phyloP scores from a whole-genome alignment of 257 asterid genomes.

The Striga asiatica region DNA sequence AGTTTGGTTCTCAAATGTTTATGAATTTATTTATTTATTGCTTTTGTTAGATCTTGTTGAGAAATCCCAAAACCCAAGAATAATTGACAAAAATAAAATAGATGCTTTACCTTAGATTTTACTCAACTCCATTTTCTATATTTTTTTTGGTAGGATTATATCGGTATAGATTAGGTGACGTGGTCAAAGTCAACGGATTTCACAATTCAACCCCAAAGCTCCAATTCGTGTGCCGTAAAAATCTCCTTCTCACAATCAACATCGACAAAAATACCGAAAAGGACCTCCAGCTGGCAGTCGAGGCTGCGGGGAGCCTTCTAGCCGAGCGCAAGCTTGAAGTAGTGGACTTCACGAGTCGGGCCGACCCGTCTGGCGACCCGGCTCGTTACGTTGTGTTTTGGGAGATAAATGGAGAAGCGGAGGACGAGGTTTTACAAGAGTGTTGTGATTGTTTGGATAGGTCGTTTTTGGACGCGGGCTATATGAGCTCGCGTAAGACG shows the following conservation, averaged over 20 bases:
- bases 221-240: constrained; percentile 71
- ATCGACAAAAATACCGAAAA: constrained; percentile 94
- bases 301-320: constrained; percentile 49
- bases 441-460: constrained; percentile 85
- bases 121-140: too few relatives aligned
- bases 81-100: too few relatives aligned
- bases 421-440: constrained; percentile 39
- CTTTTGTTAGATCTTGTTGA: too few relatives aligned
- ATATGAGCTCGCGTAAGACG: constrained; percentile 58
- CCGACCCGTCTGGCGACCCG: constrained; percentile 43
- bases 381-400: constrained; percentile 76
- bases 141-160: constrained; percentile 53
- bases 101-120: too few relatives aligned
- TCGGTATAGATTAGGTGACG: constrained; percentile 79
- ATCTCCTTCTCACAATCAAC: constrained; percentile 73
- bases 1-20: too few relatives aligned
- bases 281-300: constrained; percentile 78
- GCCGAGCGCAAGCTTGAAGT: constrained; percentile 58
- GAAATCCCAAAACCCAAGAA: too few relatives aligned
- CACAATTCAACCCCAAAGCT: constrained; percentile 84
- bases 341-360: constrained; percentile 81
- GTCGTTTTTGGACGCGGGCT: constrained; percentile 74
- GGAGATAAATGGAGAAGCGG: constrained; percentile 61
- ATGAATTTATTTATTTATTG: too few relatives aligned
- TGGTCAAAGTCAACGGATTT: constrained; percentile 77